A percentile compares a stretch with the other conserved stretches of the same genome.
Evolutionary conservation across 331 rosid species (phyloP).

Genomic region (Malus hybrid): DNA sequence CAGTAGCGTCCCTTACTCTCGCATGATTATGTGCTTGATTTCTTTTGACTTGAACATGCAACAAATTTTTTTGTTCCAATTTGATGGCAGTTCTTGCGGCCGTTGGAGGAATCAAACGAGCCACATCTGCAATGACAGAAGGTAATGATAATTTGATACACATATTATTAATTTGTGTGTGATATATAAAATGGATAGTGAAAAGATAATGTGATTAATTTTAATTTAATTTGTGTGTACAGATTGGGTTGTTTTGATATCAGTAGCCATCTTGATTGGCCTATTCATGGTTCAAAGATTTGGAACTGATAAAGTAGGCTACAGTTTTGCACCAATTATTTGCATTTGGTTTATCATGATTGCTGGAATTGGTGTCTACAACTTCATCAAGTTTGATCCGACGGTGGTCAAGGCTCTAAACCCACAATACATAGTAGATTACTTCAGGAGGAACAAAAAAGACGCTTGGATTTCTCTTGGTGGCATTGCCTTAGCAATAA

Average conservation of each 20-base stretch:
- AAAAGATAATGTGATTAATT: neutral
- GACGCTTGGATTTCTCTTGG: slow-evolving; percentile 88
- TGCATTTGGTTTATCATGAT: slow-evolving; percentile 54
- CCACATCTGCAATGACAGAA: slow-evolving; percentile 34
- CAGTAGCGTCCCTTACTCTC: neutral
- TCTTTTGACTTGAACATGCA: neutral
- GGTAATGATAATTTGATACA: slow-evolving; percentile 13
- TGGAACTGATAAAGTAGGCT: slow-evolving; percentile 85
- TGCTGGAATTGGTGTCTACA: slow-evolving; percentile 56
- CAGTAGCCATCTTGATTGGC: slow-evolving; percentile 45
- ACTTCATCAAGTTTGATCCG: slow-evolving; percentile 54
- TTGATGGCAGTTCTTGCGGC: slow-evolving; percentile 65
- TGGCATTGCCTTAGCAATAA: slow-evolving; percentile 51
- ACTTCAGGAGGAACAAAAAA: slow-evolving; percentile 53
- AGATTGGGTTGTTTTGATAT: slow-evolving; percentile 54
- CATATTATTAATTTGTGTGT: neutral
- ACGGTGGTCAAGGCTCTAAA: slow-evolving; percentile 52
- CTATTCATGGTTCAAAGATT: slow-evolving; percentile 62
- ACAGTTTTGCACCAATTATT: slow-evolving; percentile 74
- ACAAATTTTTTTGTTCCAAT: neutral
- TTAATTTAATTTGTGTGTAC: neutral
- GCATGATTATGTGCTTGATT: neutral
- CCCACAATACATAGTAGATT: slow-evolving; percentile 49
- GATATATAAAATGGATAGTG: neutral
- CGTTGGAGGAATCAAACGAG: slow-evolving; percentile 65